Evolutionary conservation across 1,139 yeast species (phyloP), one percentile per base, ranked within the genome.

Genomic region (Eremothecium sinecaudum): DNA sequence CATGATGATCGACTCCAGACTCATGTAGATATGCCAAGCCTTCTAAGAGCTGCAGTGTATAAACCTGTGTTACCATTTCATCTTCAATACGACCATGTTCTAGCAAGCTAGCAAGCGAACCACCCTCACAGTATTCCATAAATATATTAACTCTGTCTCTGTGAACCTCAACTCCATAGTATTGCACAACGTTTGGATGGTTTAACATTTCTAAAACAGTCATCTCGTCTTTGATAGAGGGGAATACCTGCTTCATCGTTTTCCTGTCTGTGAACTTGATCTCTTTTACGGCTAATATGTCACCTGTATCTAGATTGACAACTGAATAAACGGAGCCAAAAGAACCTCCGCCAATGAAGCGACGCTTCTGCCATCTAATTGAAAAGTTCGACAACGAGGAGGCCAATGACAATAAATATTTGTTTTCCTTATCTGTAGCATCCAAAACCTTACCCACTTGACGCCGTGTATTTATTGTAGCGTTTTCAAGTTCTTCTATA

Each of bases 41-140:
- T 63, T 92, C 98, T 33, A 92, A 70, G 81, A 90, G 76, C 56
- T 90, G 97, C 40, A 90, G 63, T 0, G 96, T 75, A 55, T 87
- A 90, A 12, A 87, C 81, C 57, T 86, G 95, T 21, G 84, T 77
- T 9, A 92, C 94, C 62, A 82, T 73, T 54, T 90, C 98, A 57
- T 90, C 98, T 56, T 87, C 97, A 49, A 90, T 84, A 39, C 96
- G 67, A 12, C 98, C 98, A 54, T 86, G 92, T 36, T 75, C 82
- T 39, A 90, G 66, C 36, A 87, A 63, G 9, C 81, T 75, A 0
- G 95, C 86, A 38, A 90, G 66, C 0, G 97, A 86, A 0, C 98
- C 97, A 31, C 95, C 95, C 53, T 87, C 93, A 63, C 98, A 92
- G 61, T 75, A 86, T 59, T 90, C 99, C 98, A 92, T 90, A 55